phyloP scores from a whole-genome alignment of 1,284 basidiomycete species.

The Sporisorium sorghi region DNA sequence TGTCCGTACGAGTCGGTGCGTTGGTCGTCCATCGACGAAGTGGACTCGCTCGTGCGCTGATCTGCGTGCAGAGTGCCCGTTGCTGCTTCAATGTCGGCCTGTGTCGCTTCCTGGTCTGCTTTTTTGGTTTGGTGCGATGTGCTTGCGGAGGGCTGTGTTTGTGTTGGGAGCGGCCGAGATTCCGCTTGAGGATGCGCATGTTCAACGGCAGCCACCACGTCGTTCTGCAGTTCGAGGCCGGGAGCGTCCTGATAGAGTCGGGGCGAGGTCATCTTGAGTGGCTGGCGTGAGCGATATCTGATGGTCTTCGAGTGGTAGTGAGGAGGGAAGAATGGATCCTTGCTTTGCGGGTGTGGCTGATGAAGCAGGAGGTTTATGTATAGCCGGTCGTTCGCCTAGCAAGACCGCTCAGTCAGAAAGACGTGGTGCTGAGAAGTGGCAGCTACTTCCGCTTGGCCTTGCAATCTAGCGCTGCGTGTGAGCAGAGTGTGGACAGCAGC shows the following conservation, averaged over 20 bases:
- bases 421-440: neutral
- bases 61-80: constrained; percentile 1
- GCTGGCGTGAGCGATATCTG: neutral
- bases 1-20: constrained; percentile 35
- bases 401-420: too few species aligned
- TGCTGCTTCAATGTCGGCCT: constrained; percentile 27
- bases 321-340: neutral
- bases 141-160: neutral
- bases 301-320: neutral
- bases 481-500: neutral
- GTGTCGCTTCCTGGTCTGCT: neutral
- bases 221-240: constrained; percentile 34
- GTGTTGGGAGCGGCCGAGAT: constrained; percentile 1
- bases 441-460: neutral
- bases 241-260: constrained; percentile 42
- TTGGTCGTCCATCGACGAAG: neutral
- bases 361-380: neutral
- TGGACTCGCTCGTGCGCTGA: neutral
- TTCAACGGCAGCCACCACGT: constrained; percentile 19
- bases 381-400: constrained; percentile 1
- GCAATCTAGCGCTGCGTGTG: neutral
- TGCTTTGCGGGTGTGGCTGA: neutral
- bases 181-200: constrained; percentile 15
- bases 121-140: neutral
- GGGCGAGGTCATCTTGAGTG: constrained; percentile 5